Conservation (phyloP, 148 eudicot genomes). For the Camellia sinensis region DNA sequence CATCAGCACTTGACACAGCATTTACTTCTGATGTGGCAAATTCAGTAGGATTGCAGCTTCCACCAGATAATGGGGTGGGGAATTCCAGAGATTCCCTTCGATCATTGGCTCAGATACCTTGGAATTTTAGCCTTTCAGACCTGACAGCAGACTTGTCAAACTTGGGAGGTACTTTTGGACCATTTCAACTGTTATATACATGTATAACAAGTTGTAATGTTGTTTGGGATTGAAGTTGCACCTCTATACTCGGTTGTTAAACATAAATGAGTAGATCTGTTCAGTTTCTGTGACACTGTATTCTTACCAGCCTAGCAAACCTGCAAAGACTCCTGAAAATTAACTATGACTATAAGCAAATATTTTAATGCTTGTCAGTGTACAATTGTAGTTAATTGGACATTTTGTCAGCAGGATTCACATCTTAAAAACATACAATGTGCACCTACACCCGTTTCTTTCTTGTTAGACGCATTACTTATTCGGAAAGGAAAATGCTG, state of each 20-base stretch:
- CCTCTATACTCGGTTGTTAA: neutral
- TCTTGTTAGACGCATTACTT: too few relatives aligned
- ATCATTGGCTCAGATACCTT: conserved; percentile 83
- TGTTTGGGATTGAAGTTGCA: neutral
- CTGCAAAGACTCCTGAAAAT: too few relatives aligned
- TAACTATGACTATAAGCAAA: neutral
- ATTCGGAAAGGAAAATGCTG: too few relatives aligned
- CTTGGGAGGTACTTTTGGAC: conserved; percentile 65
- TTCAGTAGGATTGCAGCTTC: conserved; percentile 75
- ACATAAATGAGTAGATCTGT: neutral
- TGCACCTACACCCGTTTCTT: too few relatives aligned
- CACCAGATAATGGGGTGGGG: conserved; percentile 69
- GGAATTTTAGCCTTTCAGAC: conserved; percentile 95
- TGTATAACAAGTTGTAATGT: neutral
- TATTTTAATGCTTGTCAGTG: neutral
- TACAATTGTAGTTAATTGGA: too few relatives aligned
- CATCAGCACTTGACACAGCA: conserved; percentile 72
- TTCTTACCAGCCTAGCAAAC: neutral
- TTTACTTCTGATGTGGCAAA: conserved; percentile 83
- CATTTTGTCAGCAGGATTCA: neutral
- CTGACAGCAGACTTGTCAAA: conserved; percentile 91
- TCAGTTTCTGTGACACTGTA: neutral
- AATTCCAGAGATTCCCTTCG: conserved; percentile 72
- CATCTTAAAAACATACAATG: too few relatives aligned
- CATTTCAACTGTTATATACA: neutral